A percentile compares a stretch with the other conserved stretches of the same genome.
phyloP scores from a whole-genome alignment of 1,284 basidiomycete genomes.

The Rhodofomes roseus region DNA sequence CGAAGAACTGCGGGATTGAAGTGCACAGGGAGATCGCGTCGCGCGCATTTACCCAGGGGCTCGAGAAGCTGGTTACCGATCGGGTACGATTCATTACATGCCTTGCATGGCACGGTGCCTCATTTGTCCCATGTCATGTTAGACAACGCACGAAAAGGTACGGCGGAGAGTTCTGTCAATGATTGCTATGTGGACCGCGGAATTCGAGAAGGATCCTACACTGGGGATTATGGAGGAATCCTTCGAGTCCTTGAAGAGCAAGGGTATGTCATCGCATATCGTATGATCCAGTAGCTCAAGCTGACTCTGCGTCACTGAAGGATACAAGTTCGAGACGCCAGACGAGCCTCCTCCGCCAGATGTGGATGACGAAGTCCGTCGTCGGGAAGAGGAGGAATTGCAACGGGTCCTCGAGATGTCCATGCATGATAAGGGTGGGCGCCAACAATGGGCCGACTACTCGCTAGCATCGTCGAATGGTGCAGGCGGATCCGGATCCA shows the following conservation, averaged over 20 bases:
- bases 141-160: slow-evolving; percentile 91
- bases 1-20: slow-evolving; percentile 86
- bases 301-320: slow-evolving; percentile 31
- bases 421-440: slow-evolving; percentile 83
- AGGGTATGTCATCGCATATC: slow-evolving; percentile 54
- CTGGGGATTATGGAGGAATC: slow-evolving; percentile 92
- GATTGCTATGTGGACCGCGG: slow-evolving; percentile 83
- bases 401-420: slow-evolving; percentile 88
- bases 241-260: slow-evolving; percentile 77
- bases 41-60: slow-evolving; percentile 84
- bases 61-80: slow-evolving; percentile 87
- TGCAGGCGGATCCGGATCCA: slow-evolving; percentile 26
- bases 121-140: background rate
- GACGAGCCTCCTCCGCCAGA: slow-evolving; percentile 64
- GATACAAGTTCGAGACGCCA: slow-evolving; percentile 67
- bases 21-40: slow-evolving; percentile 88
- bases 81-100: slow-evolving; percentile 45
- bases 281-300: background rate
- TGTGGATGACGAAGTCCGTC: slow-evolving; percentile 75
- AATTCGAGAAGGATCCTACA: slow-evolving; percentile 79
- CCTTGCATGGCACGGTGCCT: background rate
- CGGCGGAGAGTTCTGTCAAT: slow-evolving; percentile 71
- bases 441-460: slow-evolving; percentile 47
- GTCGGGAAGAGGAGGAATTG: slow-evolving; percentile 89
- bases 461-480: slow-evolving; percentile 37